Percentiles rank a stretch among this genome's conserved stretches.
Conservation (phyloP, 2,329 filamentous ascomycete species). For the Didymella pomorum region DNA sequence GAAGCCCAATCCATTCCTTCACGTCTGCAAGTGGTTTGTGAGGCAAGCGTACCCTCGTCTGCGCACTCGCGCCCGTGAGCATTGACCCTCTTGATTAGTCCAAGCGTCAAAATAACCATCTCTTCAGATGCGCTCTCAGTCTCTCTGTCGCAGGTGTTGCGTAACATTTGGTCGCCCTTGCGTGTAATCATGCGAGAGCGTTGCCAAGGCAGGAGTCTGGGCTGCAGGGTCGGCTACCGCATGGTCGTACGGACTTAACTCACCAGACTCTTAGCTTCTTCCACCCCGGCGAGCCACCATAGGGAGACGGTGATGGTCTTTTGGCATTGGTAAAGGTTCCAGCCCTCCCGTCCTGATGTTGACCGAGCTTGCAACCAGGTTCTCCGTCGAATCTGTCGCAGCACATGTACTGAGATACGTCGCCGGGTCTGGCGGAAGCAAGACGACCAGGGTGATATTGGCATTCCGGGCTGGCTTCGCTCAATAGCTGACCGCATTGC, state of each 20-base stretch:
- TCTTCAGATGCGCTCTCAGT: not conserved
- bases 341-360: constrained; percentile 9
- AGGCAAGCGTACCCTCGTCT: not conserved
- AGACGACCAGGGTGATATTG: constrained; percentile 29
- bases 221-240: constrained; percentile 2
- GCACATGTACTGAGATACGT: constrained; percentile 19
- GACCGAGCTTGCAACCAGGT: constrained; percentile 25
- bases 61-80: not conserved
- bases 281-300: not conserved
- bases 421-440: not conserved
- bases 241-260: constrained; percentile 9
- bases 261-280: constrained; percentile 18
- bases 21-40: not conserved
- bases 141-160: not conserved
- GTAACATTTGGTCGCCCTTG: constrained; percentile 8
- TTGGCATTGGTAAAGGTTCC: constrained; percentile 1
- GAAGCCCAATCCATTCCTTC: not conserved
- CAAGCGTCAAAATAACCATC: not conserved
- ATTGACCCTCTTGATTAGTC: not conserved
- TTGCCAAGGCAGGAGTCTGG: constrained; percentile 7
- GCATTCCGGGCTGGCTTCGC: constrained; percentile 14
- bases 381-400: constrained; percentile 21
- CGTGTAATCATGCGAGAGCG: constrained; percentile 1
- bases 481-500: constrained; percentile 25
- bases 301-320: constrained; percentile 7